Evolutionary conservation across 495 filamentous ascomycete genomes (phyloP).

Genomic region (Letharia columbiana): DNA sequence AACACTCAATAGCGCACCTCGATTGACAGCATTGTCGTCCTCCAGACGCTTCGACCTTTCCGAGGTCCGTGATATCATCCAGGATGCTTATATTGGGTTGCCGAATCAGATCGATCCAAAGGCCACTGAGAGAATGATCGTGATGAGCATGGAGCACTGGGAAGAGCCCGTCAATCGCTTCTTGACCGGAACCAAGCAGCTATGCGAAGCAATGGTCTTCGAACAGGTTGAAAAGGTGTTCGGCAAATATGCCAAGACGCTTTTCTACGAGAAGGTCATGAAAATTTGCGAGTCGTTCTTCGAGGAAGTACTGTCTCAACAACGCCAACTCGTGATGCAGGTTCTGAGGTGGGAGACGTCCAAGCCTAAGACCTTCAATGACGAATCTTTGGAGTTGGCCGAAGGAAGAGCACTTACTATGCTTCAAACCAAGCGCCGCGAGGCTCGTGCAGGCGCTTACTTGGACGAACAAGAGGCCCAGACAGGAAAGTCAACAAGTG

Average conservation of each 20-base stretch:
- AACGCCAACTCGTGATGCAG: slow-evolving; percentile 14
- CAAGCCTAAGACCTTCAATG: slow-evolving; percentile 18
- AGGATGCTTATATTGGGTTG: slow-evolving; percentile 34
- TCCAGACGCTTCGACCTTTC: slow-evolving; percentile 28
- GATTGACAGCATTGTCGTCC: too few relatives aligned
- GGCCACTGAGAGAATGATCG: slow-evolving; percentile 35
- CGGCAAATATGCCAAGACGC: slow-evolving; percentile 32
- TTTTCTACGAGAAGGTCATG: slow-evolving; percentile 30
- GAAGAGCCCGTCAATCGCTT: slow-evolving; percentile 29
- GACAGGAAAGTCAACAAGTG: slow-evolving; percentile 8
- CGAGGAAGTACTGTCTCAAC: slow-evolving; percentile 10
- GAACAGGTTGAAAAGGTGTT: slow-evolving; percentile 28
- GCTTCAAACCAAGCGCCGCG: slow-evolving; percentile 16
- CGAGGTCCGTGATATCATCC: slow-evolving; percentile 32
- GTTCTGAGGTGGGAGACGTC: slow-evolving; percentile 16
- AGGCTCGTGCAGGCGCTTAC: slow-evolving; percentile 3
- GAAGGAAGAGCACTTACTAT: slow-evolving; percentile 7
- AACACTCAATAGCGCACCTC: too few relatives aligned
- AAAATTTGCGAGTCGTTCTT: slow-evolving; percentile 24
- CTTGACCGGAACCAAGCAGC: slow-evolving; percentile 25
- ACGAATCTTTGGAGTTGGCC: slow-evolving; percentile 9
- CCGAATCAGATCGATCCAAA: slow-evolving; percentile 38
- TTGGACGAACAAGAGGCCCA: slow-evolving; percentile 17
- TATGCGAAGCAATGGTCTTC: slow-evolving; percentile 31
- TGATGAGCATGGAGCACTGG: slow-evolving; percentile 38